These are phyloP conservation scores for Corylus avellana DNA, from an alignment of 306 rosid species.

Conservation along the genomic window DNA sequence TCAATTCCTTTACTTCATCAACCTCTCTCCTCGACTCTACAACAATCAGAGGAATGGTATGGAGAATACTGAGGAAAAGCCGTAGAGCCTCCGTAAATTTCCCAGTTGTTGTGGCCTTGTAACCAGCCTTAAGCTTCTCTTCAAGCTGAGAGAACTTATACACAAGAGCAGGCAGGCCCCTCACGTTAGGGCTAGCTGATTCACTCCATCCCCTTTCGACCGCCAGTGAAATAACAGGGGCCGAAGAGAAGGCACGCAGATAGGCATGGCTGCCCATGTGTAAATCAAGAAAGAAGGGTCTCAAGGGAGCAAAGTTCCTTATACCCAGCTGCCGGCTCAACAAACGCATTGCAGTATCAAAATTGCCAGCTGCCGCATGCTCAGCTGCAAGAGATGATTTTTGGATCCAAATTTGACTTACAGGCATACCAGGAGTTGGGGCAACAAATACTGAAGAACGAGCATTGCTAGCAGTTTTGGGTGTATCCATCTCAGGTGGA, in stretches of 20 bases:
- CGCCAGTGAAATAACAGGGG: conserved; percentile 73
- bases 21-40: conserved; percentile 93
- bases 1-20: conserved; percentile 87
- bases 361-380: conserved; percentile 92
- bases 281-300: conserved; percentile 73
- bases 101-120: conserved; percentile 80
- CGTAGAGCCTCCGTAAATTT: conserved; percentile 72
- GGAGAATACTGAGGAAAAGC: conserved; percentile 64
- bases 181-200: conserved; percentile 74
- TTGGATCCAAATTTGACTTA: conserved; percentile 88
- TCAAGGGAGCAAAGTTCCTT: conserved; percentile 71
- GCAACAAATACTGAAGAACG: conserved; percentile 65
- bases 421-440: conserved; percentile 93
- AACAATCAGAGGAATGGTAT: conserved; percentile 77
- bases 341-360: conserved; percentile 88
- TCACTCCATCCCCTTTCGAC: conserved; percentile 88
- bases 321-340: conserved; percentile 88
- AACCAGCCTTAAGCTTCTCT: conserved; percentile 87
- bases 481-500: conserved; percentile 82
- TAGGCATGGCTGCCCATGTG: conserved; percentile 73
- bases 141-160: conserved; percentile 74
- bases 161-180: conserved; percentile 76
- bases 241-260: conserved; percentile 71
- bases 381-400: conserved; percentile 93
- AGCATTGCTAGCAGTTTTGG: conserved; percentile 54